phyloP scores from a whole-genome alignment of 2,329 filamentous ascomycete species.

The Exophiala calicioides region DNA sequence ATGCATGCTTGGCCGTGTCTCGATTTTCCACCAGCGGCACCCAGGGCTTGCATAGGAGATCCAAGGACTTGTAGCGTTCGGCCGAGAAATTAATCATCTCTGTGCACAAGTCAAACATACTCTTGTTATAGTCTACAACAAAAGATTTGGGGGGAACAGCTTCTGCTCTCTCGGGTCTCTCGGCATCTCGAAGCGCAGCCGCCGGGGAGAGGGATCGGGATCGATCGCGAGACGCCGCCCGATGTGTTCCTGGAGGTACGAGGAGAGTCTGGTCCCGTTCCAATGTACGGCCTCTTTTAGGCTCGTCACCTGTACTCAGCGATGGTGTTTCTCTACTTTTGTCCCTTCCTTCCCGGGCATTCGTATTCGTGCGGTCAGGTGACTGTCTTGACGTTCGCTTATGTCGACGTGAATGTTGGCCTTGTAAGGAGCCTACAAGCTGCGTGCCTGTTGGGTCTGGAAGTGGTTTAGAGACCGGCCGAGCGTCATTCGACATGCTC shows the following conservation, averaged over 20 bases:
- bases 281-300: no score
- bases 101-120: slow-evolving; percentile 20
- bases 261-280: no score
- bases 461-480: slow-evolving; percentile 4
- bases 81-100: slow-evolving; percentile 24
- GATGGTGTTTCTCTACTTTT: no score
- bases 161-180: slow-evolving; percentile 7
- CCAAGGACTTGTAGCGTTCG: slow-evolving; percentile 16
- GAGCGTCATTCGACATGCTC: slow-evolving; percentile 20
- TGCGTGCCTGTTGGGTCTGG: neutral
- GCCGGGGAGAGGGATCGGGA: neutral
- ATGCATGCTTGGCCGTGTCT: neutral
- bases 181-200: neutral
- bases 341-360: no score
- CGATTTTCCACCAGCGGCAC: slow-evolving; percentile 8
- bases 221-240: no score
- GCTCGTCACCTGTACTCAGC: no score
- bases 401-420: no score
- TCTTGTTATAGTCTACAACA: slow-evolving; percentile 19
- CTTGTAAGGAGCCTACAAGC: neutral
- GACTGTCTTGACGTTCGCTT: no score
- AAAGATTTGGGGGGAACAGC: slow-evolving; percentile 14
- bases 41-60: slow-evolving; percentile 29
- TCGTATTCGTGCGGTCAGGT: no score
- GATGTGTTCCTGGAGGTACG: no score